These are phyloP conservation scores for Tephrocybe sp. DNA, from an alignment of 768 basidiomycete genomes.

Conservation along the genomic window DNA sequence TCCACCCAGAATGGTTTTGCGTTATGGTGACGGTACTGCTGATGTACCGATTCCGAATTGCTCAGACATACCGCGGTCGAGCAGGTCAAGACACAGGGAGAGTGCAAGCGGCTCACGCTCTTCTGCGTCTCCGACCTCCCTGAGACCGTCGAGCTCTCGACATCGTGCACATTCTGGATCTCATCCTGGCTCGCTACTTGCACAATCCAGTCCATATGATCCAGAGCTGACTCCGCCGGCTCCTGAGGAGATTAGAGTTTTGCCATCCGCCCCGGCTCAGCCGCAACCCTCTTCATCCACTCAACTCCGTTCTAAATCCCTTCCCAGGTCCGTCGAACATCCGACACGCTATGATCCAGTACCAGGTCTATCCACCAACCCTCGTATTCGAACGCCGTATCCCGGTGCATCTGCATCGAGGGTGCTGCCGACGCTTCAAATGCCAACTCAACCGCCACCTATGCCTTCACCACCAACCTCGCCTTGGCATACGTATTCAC, in stretches of 20 bases:
- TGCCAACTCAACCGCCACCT: constrained; percentile 4
- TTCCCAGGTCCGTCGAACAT: constrained; percentile 37
- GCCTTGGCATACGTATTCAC: constrained; percentile 32
- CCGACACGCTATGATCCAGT: constrained; percentile 17
- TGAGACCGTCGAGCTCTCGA: constrained; percentile 21
- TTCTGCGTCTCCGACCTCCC: constrained; percentile 20
- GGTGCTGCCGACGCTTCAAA: constrained; percentile 1
- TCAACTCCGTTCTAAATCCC: constrained; percentile 43
- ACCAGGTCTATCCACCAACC: constrained; percentile 21
- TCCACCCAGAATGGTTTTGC: constrained; percentile 72
- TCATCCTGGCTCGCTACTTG: constrained; percentile 28
- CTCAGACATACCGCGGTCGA: constrained; percentile 21
- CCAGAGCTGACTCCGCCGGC: constrained; percentile 23
- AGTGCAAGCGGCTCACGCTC: constrained; percentile 23
- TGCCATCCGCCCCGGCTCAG: constrained; percentile 45
- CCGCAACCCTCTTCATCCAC: constrained; percentile 30
- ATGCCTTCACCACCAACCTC: constrained; percentile 22
- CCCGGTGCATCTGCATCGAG: constrained; percentile 8
- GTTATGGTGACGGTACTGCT: constrained; percentile 60
- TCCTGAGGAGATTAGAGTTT: constrained; percentile 63
- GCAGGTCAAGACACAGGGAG: constrained; percentile 21
- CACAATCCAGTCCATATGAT: constrained; percentile 24
- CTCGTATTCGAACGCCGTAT: constrained; percentile 17
- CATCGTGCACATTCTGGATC: constrained; percentile 40
- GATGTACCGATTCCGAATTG: constrained; percentile 59